Conservation (phyloP, 2,329 filamentous ascomycete genomes). For the Fusarium aywerte region DNA sequence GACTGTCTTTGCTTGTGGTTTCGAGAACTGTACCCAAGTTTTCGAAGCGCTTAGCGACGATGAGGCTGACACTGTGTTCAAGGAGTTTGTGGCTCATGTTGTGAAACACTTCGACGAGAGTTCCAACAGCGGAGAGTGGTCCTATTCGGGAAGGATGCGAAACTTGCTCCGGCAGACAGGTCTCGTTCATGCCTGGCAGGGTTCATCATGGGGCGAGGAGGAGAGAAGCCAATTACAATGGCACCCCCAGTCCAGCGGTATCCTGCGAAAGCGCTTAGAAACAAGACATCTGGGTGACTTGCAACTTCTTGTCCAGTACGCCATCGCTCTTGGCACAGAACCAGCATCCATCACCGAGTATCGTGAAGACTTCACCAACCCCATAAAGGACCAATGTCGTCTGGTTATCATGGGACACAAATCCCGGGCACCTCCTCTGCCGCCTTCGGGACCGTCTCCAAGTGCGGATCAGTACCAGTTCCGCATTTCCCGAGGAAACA, state of each 20-base stretch:
- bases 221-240: conserved; percentile 52
- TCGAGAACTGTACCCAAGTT: conserved; percentile 57
- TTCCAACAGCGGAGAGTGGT: conserved; percentile 55
- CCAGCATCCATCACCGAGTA: conserved; percentile 45
- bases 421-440: conserved; percentile 39
- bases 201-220: conserved; percentile 50
- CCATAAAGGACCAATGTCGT: conserved; percentile 52
- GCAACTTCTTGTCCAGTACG: conserved; percentile 54
- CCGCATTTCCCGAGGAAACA: conserved; percentile 51
- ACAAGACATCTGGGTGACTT: conserved; percentile 57
- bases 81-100: conserved; percentile 60
- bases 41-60: conserved; percentile 56
- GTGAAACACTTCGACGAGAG: conserved; percentile 60
- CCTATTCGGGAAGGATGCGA: conserved; percentile 57
- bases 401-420: conserved; percentile 52
- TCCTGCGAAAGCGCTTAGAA: conserved; percentile 58
- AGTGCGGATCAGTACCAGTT: conserved; percentile 52
- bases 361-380: conserved; percentile 51
- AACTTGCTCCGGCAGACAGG: conserved; percentile 57
- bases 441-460: conserved; percentile 42
- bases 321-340: conserved; percentile 53
- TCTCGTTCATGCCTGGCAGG: conserved; percentile 53
- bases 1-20: conserved; percentile 61
- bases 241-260: conserved; percentile 56
- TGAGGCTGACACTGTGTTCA: conserved; percentile 54